Percentiles rank a stretch among this genome's conserved stretches.
phyloP scores from a whole-genome alignment of 305 asterid species.

The Nicotiana rustica region DNA sequence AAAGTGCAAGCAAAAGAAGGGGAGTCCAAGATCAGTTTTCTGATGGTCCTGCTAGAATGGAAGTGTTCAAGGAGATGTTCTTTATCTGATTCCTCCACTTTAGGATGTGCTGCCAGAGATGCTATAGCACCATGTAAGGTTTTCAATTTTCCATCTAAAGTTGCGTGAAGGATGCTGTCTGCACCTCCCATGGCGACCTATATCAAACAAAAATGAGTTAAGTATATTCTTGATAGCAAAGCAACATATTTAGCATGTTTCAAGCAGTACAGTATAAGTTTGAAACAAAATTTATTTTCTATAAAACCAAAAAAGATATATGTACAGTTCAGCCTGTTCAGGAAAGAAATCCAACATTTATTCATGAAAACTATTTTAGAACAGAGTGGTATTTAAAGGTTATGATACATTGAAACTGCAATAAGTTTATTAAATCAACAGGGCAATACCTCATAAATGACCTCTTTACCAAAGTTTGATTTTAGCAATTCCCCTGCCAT shows the following conservation, averaged over 20 bases:
- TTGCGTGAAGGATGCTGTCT: constrained; percentile 70
- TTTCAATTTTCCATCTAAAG: constrained; percentile 64
- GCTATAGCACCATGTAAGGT: constrained; percentile 68
- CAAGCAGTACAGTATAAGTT: not conserved
- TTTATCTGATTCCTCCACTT: constrained; percentile 56
- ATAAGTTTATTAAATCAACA: not conserved
- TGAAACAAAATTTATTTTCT: not conserved
- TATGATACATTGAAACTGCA: not conserved
- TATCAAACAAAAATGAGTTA: constrained; percentile 18
- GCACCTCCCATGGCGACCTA: constrained; percentile 84
- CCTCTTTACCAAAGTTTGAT: constrained; percentile 84
- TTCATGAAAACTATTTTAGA: not conserved
- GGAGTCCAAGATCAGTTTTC: constrained; percentile 80
- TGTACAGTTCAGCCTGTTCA: not conserved
- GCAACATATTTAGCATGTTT: not conserved
- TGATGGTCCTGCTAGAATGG: constrained; percentile 84
- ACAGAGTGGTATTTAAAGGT: not conserved
- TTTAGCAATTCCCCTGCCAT: constrained; percentile 63
- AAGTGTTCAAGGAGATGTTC: constrained; percentile 82
- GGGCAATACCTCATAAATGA: constrained; percentile 76
- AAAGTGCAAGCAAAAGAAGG: constrained; percentile 77
- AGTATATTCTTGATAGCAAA: not conserved
- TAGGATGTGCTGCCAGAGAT: constrained; percentile 69
- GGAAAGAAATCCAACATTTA: not conserved
- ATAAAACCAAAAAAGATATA: not conserved